Evolutionary conservation across 2,329 filamentous ascomycete genomes (phyloP).

Genomic region (Harringtonia aguacate): DNA sequence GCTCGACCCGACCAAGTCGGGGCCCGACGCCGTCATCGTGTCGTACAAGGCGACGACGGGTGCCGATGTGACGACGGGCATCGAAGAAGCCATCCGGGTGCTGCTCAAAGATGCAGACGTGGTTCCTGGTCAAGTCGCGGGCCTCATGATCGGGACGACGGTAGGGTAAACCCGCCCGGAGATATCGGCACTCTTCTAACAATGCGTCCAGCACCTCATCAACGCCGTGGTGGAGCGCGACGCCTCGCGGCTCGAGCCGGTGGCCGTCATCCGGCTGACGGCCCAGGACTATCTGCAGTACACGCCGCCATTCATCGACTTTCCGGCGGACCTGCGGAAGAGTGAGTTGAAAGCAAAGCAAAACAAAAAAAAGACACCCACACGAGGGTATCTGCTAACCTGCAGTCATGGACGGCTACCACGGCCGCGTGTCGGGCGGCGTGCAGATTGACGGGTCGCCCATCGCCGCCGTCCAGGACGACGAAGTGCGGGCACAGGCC

Average conservation of each 20-base stretch:
- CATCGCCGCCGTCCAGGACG: constrained; percentile 32
- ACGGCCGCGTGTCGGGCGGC: constrained; percentile 37
- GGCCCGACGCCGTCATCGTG: constrained; percentile 17
- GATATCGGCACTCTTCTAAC: not conserved
- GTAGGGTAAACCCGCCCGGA: not conserved
- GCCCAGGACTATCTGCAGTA: constrained; percentile 19
- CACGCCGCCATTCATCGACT: constrained; percentile 28
- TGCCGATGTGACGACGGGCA: constrained; percentile 9
- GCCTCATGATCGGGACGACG: constrained; percentile 14
- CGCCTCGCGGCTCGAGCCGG: constrained; percentile 14
- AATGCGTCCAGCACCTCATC: constrained; percentile 23
- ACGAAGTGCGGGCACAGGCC: constrained; percentile 16
- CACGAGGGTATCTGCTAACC: constrained; percentile 21
- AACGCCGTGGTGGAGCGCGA: constrained; percentile 15
- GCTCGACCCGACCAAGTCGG: constrained; percentile 27
- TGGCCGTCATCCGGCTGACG: constrained; percentile 22
- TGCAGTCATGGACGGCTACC: constrained; percentile 31
- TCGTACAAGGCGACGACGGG: constrained; percentile 9
- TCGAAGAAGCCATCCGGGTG: constrained; percentile 8
- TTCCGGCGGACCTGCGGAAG: constrained; percentile 24
- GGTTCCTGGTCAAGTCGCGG: constrained; percentile 4
- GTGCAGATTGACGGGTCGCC: constrained; percentile 39
- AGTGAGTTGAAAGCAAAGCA: too few species aligned
- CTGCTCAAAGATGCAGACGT: constrained; percentile 5
- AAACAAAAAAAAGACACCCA: too few species aligned